Conservation (phyloP, 768 basidiomycete species). For the Hericium alpestre region DNA sequence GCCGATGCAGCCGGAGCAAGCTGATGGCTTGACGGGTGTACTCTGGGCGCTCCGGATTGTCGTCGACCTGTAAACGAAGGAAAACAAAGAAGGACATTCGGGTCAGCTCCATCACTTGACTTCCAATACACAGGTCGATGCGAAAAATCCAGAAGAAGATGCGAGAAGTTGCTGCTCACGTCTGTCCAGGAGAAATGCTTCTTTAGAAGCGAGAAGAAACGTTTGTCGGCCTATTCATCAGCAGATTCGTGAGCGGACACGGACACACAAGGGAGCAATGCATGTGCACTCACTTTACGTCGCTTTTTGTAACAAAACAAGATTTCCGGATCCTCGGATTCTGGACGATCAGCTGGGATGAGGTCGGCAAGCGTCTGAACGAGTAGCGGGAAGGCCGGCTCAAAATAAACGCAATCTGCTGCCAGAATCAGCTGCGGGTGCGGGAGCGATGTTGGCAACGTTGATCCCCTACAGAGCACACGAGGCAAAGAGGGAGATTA, state of each 20-base stretch:
- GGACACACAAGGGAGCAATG: neutral
- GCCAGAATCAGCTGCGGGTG: slow-evolving; percentile 67
- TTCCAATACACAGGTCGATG: no score
- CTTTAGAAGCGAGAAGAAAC: slow-evolving; percentile 72
- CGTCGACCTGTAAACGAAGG: slow-evolving; percentile 34
- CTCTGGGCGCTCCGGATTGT: slow-evolving; percentile 47
- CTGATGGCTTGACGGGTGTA: slow-evolving; percentile 62
- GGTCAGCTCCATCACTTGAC: no score
- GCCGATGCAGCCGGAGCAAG: slow-evolving; percentile 37
- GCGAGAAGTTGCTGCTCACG: slow-evolving; percentile 27
- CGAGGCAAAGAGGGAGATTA: no score
- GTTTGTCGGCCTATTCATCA: slow-evolving; percentile 63
- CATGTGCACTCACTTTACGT: slow-evolving; percentile 53
- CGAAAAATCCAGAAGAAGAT: no score
- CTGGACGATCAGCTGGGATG: slow-evolving; percentile 22
- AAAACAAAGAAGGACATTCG: no score
- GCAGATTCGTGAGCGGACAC: neutral
- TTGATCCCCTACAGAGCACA: slow-evolving; percentile 45
- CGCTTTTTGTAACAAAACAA: slow-evolving; percentile 92
- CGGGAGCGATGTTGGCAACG: slow-evolving; percentile 35
- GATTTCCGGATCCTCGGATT: slow-evolving; percentile 36
- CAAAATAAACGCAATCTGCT: slow-evolving; percentile 94
- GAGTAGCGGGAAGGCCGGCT: slow-evolving; percentile 83
- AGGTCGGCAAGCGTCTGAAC: slow-evolving; percentile 69
- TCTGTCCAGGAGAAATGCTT: slow-evolving; percentile 69